phyloP scores from a whole-genome alignment of 371 early-diverging fungal genomes.

The Syncephalastrum racemosum region DNA sequence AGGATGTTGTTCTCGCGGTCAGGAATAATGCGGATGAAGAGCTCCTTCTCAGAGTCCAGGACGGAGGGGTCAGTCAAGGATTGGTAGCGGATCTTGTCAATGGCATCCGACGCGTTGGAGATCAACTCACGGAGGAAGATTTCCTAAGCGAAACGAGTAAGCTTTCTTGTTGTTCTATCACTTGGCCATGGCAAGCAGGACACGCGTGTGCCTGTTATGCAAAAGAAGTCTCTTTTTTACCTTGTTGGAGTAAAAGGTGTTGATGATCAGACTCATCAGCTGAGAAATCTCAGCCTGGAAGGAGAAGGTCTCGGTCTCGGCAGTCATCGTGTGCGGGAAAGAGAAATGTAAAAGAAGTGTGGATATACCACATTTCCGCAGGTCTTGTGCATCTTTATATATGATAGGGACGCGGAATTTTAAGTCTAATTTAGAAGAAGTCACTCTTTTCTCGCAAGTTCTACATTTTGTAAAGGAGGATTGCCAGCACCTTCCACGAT shows the following conservation, averaged over 20 bases:
- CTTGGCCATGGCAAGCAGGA: neutral
- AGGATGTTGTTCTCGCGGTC: conserved; percentile 61
- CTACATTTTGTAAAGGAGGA: conserved; percentile 4
- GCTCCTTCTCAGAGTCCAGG: conserved; percentile 52
- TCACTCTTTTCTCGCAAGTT: conserved; percentile 31
- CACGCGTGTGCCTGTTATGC: conserved; percentile 1
- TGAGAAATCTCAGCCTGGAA: conserved; percentile 95
- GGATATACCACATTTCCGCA: neutral
- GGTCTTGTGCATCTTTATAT: too few relatives aligned
- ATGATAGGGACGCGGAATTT: too few relatives aligned
- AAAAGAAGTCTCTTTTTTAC: conserved; percentile 16
- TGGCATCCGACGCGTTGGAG: conserved; percentile 88
- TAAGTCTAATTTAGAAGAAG: conserved; percentile 4
- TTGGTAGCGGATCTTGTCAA: conserved; percentile 79
- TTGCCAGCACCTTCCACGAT: too few relatives aligned
- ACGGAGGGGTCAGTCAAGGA: conserved; percentile 58
- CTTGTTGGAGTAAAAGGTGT: conserved; percentile 57
- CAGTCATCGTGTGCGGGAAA: conserved; percentile 22
- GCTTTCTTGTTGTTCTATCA: conserved; percentile 1
- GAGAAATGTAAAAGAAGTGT: conserved; percentile 17
- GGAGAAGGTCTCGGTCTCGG: conserved; percentile 68
- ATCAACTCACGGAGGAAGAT: conserved; percentile 87
- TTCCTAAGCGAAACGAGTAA: conserved; percentile 39
- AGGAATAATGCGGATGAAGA: conserved; percentile 64
- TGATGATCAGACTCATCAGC: conserved; percentile 90